phyloP scores from a whole-genome alignment of 2,329 filamentous ascomycete genomes.

The Paecilomyces formosus region DNA sequence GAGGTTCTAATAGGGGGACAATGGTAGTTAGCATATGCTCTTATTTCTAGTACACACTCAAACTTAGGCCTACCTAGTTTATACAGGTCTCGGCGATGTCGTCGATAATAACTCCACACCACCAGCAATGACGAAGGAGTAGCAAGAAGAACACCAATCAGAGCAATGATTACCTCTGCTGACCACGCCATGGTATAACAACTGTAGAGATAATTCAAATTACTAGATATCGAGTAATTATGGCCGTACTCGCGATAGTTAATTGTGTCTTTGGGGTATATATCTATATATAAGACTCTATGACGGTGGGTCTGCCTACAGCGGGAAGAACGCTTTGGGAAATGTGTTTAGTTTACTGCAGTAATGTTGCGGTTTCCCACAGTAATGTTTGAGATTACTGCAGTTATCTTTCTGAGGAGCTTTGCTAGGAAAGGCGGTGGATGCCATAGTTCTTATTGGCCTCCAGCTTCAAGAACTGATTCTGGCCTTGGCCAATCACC shows the following conservation, averaged over 20 bases:
- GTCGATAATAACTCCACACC: neutral
- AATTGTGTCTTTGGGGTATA: neutral
- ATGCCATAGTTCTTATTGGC: neutral
- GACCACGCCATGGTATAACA: slow-evolving; percentile 2
- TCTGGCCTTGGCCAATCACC: neutral
- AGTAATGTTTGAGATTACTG: neutral
- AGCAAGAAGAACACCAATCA: slow-evolving; percentile 1
- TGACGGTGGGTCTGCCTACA: too few species aligned
- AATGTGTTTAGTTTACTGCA: too few species aligned
- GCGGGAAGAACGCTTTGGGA: too few species aligned
- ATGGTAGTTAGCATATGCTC: neutral
- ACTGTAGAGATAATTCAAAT: neutral
- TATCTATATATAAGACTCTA: too few species aligned
- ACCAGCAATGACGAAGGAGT: slow-evolving; percentile 1
- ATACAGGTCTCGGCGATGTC: neutral
- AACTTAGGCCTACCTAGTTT: neutral
- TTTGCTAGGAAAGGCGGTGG: neutral
- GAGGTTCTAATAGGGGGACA: neutral
- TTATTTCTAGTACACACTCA: neutral
- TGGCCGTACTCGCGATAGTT: neutral
- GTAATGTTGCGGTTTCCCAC: too few species aligned
- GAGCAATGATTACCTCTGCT: slow-evolving; percentile 1
- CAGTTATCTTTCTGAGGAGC: too few species aligned
- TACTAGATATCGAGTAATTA: neutral
- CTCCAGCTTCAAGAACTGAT: neutral